A percentile compares a stretch with the other conserved stretches of the same genome.
Evolutionary conservation across 148 eudicot genomes (phyloP).

Genomic region (Diospyros kaki): DNA sequence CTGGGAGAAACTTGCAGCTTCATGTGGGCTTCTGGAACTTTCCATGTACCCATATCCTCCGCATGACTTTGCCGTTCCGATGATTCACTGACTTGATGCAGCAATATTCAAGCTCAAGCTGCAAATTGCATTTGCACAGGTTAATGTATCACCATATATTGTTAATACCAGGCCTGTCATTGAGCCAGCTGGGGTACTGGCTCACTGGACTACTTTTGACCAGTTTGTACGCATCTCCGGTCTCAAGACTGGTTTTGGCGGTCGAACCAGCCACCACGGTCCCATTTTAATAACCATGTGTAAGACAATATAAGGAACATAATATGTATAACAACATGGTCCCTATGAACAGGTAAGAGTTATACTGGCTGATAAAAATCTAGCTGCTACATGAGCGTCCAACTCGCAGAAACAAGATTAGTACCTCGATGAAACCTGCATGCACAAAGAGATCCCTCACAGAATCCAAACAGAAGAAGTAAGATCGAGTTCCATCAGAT

Average conservation of each 20-base stretch:
- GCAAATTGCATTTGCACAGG: slow-evolving; percentile 20
- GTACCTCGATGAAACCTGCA: slow-evolving; percentile 84
- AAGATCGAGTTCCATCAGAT: slow-evolving; percentile 89
- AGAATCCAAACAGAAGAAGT: slow-evolving; percentile 77
- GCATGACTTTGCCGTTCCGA: slow-evolving; percentile 65
- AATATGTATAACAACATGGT: neutral
- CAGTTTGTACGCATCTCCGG: too few species aligned
- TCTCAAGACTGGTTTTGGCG: too few species aligned
- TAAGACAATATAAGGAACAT: neutral
- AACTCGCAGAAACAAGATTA: neutral
- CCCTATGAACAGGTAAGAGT: too few species aligned
- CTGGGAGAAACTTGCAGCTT: neutral
- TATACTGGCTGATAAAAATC: neutral
- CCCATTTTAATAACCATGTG: too few species aligned
- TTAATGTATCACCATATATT: neutral
- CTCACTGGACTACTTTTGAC: too few species aligned
- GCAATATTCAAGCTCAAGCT: slow-evolving; percentile 93
- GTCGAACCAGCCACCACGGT: too few species aligned
- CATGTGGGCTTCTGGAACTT: slow-evolving; percentile 74
- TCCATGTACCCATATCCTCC: slow-evolving; percentile 91
- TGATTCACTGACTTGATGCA: slow-evolving; percentile 81
- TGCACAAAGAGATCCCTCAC: slow-evolving; percentile 54
- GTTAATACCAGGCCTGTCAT: neutral
- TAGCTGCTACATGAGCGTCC: neutral
- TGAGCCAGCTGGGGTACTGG: neutral